Conservation (phyloP, 495 filamentous ascomycete species). For the Penicillium salamii region DNA sequence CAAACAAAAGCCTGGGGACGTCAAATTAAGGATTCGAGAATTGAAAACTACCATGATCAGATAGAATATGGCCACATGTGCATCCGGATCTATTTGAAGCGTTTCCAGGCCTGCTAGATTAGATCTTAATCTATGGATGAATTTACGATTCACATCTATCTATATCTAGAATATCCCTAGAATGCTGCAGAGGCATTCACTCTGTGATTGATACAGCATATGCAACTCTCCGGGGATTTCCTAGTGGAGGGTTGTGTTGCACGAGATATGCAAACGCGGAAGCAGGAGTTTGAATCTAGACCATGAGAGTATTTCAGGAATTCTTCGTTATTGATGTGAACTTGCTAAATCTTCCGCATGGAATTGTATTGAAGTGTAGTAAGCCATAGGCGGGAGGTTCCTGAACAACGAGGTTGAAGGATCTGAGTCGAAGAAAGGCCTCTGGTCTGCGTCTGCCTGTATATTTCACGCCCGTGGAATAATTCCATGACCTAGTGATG, state of each 20-base stretch:
- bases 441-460: too few species aligned
- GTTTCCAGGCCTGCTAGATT: not conserved
- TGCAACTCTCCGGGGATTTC: slow-evolving; percentile 10
- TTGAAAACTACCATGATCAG: too few species aligned
- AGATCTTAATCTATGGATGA: not conserved
- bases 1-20: too few species aligned
- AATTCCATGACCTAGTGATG: too few species aligned
- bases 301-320: not conserved
- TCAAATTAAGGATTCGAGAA: not conserved
- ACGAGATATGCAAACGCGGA: slow-evolving; percentile 6
- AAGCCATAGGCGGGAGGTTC: too few species aligned
- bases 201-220: not conserved
- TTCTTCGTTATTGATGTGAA: too few species aligned
- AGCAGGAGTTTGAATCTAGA: slow-evolving; percentile 5
- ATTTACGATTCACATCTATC: not conserved
- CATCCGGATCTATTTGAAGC: not conserved
- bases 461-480: too few species aligned
- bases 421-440: too few species aligned
- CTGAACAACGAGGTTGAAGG: too few species aligned
- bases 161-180: not conserved
- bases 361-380: too few species aligned
- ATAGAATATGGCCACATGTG: not conserved
- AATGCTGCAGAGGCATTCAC: not conserved
- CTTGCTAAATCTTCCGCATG: too few species aligned
- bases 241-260: slow-evolving; percentile 16